Evolutionary conservation across 352 stramenopile genomes (phyloP).

Genomic region (Phytophthora pluvialis): DNA sequence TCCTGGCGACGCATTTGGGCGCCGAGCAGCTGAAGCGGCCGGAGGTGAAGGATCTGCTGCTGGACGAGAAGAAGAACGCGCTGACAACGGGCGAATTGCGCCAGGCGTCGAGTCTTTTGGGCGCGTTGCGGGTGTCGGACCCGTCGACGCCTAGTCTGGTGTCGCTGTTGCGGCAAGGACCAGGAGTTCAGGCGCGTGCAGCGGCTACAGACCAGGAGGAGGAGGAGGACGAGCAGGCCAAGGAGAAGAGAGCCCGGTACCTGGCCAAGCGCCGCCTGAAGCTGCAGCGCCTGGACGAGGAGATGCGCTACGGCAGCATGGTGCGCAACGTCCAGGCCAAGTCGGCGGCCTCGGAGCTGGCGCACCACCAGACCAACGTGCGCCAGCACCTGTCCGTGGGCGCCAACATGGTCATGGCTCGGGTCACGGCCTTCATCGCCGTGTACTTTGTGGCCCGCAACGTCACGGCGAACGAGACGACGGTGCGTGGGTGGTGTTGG

Average conservation of each 20-base stretch:
- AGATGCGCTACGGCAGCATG: slow-evolving; percentile 80
- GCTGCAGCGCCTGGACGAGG: slow-evolving; percentile 79
- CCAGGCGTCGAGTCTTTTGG: slow-evolving; percentile 28
- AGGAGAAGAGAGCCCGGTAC: slow-evolving; percentile 39
- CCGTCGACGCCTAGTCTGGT: slow-evolving; percentile 31
- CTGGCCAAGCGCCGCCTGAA: slow-evolving; percentile 61
- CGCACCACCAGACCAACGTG: slow-evolving; percentile 66
- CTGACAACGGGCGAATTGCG: slow-evolving; percentile 34
- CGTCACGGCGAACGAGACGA: slow-evolving; percentile 80
- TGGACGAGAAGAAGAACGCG: slow-evolving; percentile 11
- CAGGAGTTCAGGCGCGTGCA: slow-evolving; percentile 12
- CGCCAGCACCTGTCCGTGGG: slow-evolving; percentile 84
- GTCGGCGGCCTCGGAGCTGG: slow-evolving; percentile 51
- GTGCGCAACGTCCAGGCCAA: slow-evolving; percentile 73
- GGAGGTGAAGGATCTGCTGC: slow-evolving; percentile 29
- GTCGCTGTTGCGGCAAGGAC: slow-evolving; percentile 31
- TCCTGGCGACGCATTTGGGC: slow-evolving; percentile 32
- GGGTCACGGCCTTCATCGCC: slow-evolving; percentile 81
- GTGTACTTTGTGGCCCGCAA: slow-evolving; percentile 76
- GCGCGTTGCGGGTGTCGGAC: slow-evolving; percentile 27
- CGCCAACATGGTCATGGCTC: slow-evolving; percentile 86
- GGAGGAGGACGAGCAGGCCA: slow-evolving; percentile 11
- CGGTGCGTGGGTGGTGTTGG: slow-evolving; percentile 38
- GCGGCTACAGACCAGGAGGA: slow-evolving; percentile 6
- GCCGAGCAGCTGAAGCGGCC: slow-evolving; percentile 7